Percentiles rank a stretch among this genome's conserved stretches.
Conservation (phyloP, 176 grass and related monocot species). For the Chrysopogon serrulatus region DNA sequence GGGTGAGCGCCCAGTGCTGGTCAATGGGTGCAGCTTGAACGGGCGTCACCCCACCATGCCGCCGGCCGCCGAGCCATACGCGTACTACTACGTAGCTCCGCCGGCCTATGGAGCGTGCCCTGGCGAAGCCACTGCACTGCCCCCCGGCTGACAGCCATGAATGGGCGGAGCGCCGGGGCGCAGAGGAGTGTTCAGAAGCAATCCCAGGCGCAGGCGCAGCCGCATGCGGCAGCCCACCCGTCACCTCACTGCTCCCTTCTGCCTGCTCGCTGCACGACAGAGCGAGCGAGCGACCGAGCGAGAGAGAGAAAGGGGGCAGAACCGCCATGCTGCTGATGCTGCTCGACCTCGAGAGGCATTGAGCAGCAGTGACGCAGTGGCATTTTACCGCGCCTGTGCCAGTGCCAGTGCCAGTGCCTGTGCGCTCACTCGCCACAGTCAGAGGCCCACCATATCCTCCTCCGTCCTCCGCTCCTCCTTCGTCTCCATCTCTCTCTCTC, state of each 20-base stretch:
- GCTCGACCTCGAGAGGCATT: not conserved
- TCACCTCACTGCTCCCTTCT: conserved; percentile 5
- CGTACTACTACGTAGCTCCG: too few species aligned
- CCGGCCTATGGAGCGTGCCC: not conserved
- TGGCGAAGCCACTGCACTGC: not conserved
- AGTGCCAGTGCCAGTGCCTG: too few species aligned
- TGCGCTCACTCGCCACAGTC: not conserved
- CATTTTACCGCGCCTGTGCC: conserved; percentile 48
- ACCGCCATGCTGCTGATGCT: not conserved
- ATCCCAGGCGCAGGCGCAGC: not conserved
- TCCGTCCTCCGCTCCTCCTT: not conserved
- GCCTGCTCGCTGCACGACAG: conserved; percentile 35
- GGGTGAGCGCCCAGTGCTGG: too few species aligned
- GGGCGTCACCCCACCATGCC: too few species aligned
- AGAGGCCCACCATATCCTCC: not conserved
- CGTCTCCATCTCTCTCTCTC: too few species aligned
- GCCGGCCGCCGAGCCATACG: too few species aligned
- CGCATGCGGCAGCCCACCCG: not conserved
- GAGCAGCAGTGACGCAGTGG: not conserved
- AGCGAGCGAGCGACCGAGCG: conserved; percentile 27
- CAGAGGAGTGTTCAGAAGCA: conserved; percentile 57
- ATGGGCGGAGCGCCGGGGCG: conserved; percentile 19
- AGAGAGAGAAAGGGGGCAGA: conserved; percentile 8
- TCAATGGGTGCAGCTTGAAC: not conserved
- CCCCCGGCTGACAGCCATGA: conserved; percentile 47